Percentiles rank a stretch among this genome's conserved stretches.
phyloP scores from a whole-genome alignment of 78 protist species.

The Dictyostelium brefeldianum region DNA sequence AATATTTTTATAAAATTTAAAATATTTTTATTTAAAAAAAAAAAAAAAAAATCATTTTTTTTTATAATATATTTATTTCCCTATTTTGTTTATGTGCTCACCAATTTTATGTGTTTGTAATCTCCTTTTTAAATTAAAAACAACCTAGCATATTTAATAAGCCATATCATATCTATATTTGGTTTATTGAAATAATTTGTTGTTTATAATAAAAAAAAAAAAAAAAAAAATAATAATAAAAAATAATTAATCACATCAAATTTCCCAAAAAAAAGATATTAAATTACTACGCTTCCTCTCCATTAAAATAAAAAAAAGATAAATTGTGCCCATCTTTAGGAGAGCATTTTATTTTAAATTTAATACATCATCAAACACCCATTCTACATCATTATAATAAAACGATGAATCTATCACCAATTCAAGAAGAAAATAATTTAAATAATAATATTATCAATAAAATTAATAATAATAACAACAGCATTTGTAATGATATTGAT shows the following conservation, averaged over 20 bases:
- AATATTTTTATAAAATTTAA: no score
- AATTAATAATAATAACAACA: neutral
- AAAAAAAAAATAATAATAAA: neutral
- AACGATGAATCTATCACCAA: conserved; percentile 9
- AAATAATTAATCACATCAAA: neutral
- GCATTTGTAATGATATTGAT: neutral
- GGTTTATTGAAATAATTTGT: no score
- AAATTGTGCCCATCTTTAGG: neutral
- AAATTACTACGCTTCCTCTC: neutral
- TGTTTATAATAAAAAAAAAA: no score
- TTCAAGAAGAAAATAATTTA: neutral
- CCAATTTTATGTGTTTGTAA: no score
- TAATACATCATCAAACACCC: no score
- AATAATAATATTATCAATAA: neutral
- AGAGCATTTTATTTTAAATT: neutral
- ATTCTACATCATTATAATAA: neutral
- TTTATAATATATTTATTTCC: no score
- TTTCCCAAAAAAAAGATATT: neutral
- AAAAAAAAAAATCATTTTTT: no score
- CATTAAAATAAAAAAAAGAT: neutral
- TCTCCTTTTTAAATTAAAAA: no score
- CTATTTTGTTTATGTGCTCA: no score
- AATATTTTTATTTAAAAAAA: no score
- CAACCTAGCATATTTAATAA: no score
- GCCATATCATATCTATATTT: no score